Evolutionary conservation across 331 rosid genomes (phyloP), one percentile per base, ranked within the genome.

Genomic region (Malus hybrid): DNA sequence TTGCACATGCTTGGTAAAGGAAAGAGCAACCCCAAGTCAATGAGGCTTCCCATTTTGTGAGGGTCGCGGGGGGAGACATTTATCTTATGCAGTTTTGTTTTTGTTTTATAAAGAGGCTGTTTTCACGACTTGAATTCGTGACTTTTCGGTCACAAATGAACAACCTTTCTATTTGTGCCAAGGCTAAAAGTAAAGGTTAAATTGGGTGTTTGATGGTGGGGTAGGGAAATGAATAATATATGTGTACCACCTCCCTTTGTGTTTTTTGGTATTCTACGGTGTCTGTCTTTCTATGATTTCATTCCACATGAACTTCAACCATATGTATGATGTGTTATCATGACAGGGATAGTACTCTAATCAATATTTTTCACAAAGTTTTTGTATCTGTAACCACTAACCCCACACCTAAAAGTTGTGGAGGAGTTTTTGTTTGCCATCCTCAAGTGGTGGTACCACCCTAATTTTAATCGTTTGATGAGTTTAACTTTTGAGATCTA

Each of bases 221-320:
- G 33, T 44, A 29, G 29, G 66, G 70, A 15, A 61, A 0, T 48
- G 77, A 19, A 46, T 61, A 11, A 44, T 19, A 12, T 61, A 30
- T 32, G 3, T 7, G 34, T 3, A 28, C 66, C 22, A n/a, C 36
- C 10, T 10, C 14, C 46, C n/a, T 52, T 60, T 10, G 64, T 72
- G 44, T 19, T 10, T 42, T 39, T 42, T 1, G 13, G 77, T 73
- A 73, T 73, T 60, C 1, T 63, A 74, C 48, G 11, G 62, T 44
- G 77, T 29, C 6, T 71, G 77, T 46, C 11, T 57, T 24, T 62
- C 32, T 63, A 63, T 74, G 61, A 74, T 74, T 33, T 46, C 62
- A 63, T 44, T n/a, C 77, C 46, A 63, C 70, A 74, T 74, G 77
- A 63, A 63, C 70, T 63, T 74, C 62, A 74, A 74, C 77, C 16